Evolutionary conservation across 495 filamentous ascomycete genomes (phyloP).

Genomic region (Thozetella sp.): DNA sequence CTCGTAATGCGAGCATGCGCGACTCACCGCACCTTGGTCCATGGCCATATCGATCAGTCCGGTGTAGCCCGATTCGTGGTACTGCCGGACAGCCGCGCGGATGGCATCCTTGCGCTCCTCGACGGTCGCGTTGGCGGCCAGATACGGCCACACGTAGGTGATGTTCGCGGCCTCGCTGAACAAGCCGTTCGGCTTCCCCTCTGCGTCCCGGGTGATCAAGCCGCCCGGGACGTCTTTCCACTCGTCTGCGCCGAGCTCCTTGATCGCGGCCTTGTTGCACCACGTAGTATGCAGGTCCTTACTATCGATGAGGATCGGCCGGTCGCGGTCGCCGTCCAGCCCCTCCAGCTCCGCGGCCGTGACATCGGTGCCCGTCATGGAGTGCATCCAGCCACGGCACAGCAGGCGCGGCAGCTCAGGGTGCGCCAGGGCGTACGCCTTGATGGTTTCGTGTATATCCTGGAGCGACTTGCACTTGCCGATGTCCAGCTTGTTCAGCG

Average conservation of each 20-base stretch:
- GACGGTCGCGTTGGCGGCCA: constrained; percentile 51
- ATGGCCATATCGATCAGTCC: constrained; percentile 73
- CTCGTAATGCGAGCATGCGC: too few relatives aligned
- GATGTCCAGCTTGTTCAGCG: constrained; percentile 58
- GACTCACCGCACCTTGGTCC: constrained; percentile 49
- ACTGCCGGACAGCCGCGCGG: constrained; percentile 47
- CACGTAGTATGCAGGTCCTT: constrained; percentile 67
- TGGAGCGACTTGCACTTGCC: constrained; percentile 52
- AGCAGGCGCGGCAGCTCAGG: constrained; percentile 53
- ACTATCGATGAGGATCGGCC: constrained; percentile 62
- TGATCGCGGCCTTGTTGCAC: constrained; percentile 58
- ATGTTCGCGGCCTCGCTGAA: constrained; percentile 59
- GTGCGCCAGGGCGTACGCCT: constrained; percentile 47
- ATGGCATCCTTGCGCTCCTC: constrained; percentile 56
- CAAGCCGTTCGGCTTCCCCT: constrained; percentile 55
- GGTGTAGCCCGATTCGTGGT: constrained; percentile 60
- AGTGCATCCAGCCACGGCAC: constrained; percentile 64
- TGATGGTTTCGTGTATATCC: constrained; percentile 55
- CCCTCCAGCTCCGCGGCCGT: constrained; percentile 58
- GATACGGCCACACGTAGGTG: constrained; percentile 58
- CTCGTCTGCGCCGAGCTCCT: constrained; percentile 48
- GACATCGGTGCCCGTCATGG: constrained; percentile 52
- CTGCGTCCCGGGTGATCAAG: constrained; percentile 52
- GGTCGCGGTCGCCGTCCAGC: constrained; percentile 48
- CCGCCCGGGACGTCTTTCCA: constrained; percentile 58